phyloP scores from a whole-genome alignment of 495 filamentous ascomycete species.

The Aspergillus nidulans region DNA sequence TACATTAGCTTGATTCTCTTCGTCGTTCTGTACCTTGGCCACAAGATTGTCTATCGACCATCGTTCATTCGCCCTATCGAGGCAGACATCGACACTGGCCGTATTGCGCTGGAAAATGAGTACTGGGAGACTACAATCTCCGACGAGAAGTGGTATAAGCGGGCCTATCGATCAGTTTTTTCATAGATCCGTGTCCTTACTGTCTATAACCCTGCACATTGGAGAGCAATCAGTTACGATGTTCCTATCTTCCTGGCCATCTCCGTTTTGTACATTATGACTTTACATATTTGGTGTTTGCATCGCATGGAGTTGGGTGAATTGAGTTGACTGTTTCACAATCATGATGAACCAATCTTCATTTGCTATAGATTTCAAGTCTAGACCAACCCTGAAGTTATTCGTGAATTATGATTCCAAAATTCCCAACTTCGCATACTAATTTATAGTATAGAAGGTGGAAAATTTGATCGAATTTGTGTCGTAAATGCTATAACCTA shows the following conservation, averaged over 20 bases:
- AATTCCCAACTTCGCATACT: background rate
- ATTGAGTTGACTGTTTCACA: background rate
- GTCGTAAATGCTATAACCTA: too few species aligned
- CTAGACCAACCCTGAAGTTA: too few species aligned
- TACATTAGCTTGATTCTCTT: slow-evolving; percentile 63
- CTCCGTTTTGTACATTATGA: background rate
- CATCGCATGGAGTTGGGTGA: slow-evolving; percentile 7
- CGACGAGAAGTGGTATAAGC: slow-evolving; percentile 36
- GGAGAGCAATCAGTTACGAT: background rate
- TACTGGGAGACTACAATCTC: slow-evolving; percentile 42
- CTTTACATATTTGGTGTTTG: slow-evolving; percentile 2
- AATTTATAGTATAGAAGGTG: too few species aligned
- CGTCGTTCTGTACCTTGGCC: slow-evolving; percentile 51
- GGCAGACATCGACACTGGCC: slow-evolving; percentile 48
- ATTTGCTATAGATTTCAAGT: too few species aligned
- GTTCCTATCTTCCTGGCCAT: background rate
- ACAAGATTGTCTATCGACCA: slow-evolving; percentile 49
- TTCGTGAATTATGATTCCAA: too few species aligned
- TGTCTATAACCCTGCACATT: background rate
- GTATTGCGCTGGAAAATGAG: slow-evolving; percentile 36
- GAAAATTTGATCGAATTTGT: too few species aligned
- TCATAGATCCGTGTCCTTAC: slow-evolving; percentile 13
- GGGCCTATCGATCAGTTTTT: slow-evolving; percentile 21
- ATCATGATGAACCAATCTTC: background rate
- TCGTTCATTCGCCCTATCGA: slow-evolving; percentile 39